These are phyloP conservation scores for Candida montana DNA, from an alignment of 805 yeast species.

Conservation along the genomic window DNA sequence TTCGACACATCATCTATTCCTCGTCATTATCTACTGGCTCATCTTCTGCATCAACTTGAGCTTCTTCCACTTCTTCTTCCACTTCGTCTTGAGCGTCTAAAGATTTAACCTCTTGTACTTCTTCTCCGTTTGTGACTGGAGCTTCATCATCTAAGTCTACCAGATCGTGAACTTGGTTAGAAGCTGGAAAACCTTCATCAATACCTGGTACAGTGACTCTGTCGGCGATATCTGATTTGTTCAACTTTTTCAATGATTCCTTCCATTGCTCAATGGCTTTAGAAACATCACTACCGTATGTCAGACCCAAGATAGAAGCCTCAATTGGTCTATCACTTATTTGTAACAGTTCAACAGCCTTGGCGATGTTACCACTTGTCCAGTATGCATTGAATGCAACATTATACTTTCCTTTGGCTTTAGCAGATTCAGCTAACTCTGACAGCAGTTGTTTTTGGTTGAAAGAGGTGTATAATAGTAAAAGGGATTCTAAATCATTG, in stretches of 20 bases:
- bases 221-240: slow-evolving; percentile 54
- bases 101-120: slow-evolving; percentile 12
- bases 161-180: slow-evolving; percentile 25
- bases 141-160: slow-evolving; percentile 35
- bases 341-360: slow-evolving; percentile 60
- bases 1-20: too few relatives aligned
- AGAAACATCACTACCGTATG: slow-evolving; percentile 50
- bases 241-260: slow-evolving; percentile 41
- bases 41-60: slow-evolving; percentile 3
- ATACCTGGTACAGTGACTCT: slow-evolving; percentile 47
- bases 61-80: slow-evolving; percentile 5
- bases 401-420: slow-evolving; percentile 73
- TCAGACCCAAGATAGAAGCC: slow-evolving; percentile 73
- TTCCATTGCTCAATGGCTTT: slow-evolving; percentile 65
- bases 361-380: slow-evolving; percentile 67
- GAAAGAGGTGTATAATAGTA: slow-evolving; percentile 76
- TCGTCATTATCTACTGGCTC: slow-evolving; percentile 2
- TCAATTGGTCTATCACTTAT: slow-evolving; percentile 72
- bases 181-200: slow-evolving; percentile 30
- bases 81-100: neutral
- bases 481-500: slow-evolving; percentile 73
- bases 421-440: slow-evolving; percentile 62
- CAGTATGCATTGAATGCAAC: slow-evolving; percentile 90
- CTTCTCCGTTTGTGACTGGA: slow-evolving; percentile 24
- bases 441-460: slow-evolving; percentile 59